Evolutionary conservation across 2,329 filamentous ascomycete species (phyloP).

Genomic region (Chrysosporium queenslandicum): DNA sequence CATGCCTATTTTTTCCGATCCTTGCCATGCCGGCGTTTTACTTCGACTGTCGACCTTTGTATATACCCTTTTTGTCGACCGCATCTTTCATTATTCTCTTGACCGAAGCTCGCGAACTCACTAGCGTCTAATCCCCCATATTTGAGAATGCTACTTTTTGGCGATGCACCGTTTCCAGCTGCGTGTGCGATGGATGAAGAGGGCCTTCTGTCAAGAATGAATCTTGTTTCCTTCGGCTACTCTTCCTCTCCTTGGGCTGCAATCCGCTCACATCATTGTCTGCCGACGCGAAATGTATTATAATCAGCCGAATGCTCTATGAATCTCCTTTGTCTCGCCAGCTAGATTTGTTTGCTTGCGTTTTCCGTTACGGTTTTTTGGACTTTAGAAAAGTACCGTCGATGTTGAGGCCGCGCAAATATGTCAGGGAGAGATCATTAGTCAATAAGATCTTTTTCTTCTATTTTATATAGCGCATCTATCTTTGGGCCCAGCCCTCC

Average conservation of each 20-base stretch:
- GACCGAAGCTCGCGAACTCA: not conserved
- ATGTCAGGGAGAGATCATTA: not conserved
- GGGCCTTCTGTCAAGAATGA: not conserved
- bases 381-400: not conserved
- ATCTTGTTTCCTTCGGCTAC: not conserved
- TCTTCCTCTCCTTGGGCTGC: not conserved
- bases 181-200: not conserved
- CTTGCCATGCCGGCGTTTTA: not conserved
- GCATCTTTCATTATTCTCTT: not conserved
- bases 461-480: slow-evolving; percentile 33
- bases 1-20: not conserved
- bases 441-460: slow-evolving; percentile 26
- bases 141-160: too few relatives aligned
- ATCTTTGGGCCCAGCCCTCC: slow-evolving; percentile 28
- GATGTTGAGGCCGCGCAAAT: not conserved
- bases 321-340: slow-evolving; percentile 10
- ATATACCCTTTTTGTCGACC: slow-evolving; percentile 9
- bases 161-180: not conserved
- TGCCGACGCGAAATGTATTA: slow-evolving; percentile 1
- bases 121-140: too few relatives aligned
- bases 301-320: slow-evolving; percentile 1
- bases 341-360: too few relatives aligned
- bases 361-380: not conserved
- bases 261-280: not conserved
- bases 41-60: slow-evolving; percentile 4